A percentile compares a stretch with the other conserved stretches of the same genome.
Evolutionary conservation across 2,329 filamentous ascomycete genomes (phyloP).

Genomic region (Byssochlamys sp.): DNA sequence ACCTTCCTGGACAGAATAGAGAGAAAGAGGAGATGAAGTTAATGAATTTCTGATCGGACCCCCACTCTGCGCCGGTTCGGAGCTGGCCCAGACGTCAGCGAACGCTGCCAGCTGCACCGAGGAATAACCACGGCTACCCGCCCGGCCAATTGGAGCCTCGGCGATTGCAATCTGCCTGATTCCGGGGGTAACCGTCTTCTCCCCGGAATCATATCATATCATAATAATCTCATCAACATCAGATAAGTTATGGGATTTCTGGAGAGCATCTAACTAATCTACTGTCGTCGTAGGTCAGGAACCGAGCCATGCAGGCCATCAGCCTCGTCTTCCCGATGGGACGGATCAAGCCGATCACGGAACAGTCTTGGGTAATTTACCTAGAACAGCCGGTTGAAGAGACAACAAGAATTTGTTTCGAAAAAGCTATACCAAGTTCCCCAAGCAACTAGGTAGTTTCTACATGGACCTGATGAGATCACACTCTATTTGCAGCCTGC

Average conservation of each 20-base stretch:
- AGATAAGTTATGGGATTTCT: too few species aligned
- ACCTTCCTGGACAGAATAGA: not conserved
- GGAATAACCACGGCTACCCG: not conserved
- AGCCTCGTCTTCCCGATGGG: too few species aligned
- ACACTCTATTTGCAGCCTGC: not conserved
- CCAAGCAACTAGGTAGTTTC: too few species aligned
- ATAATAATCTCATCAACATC: not conserved
- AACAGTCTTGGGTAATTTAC: too few species aligned
- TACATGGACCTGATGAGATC: not conserved
- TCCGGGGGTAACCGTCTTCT: constrained; percentile 1
- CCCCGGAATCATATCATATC: not conserved
- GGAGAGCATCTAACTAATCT: too few species aligned
- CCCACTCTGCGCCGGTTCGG: constrained; percentile 1
- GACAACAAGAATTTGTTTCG: too few species aligned
- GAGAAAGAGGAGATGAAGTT: not conserved
- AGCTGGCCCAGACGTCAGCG: not conserved
- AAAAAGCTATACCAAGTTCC: too few species aligned
- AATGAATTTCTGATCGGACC: not conserved
- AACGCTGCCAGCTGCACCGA: not conserved
- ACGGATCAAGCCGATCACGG: too few species aligned
- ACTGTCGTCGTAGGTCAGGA: too few species aligned
- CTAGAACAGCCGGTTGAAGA: too few species aligned
- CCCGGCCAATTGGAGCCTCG: not conserved
- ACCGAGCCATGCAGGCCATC: too few species aligned
- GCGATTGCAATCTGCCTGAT: not conserved